phyloP scores from a whole-genome alignment of 1,139 yeast species.

The Yarrowia galli region DNA sequence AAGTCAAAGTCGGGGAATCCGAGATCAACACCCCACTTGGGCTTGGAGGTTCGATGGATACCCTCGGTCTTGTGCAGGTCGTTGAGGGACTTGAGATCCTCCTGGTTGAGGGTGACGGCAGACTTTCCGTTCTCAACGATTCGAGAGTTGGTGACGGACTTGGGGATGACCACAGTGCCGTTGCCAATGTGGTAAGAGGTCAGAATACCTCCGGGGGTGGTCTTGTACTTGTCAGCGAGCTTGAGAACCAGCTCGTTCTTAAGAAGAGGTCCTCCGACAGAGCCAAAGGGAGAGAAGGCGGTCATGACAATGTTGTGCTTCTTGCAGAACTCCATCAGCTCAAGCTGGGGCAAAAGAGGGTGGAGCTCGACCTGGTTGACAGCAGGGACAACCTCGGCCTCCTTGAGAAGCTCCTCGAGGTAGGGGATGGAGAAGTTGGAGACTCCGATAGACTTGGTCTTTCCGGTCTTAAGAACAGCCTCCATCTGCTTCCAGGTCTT shows the following conservation, averaged over 20 bases:
- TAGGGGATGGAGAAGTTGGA: conserved; percentile 71
- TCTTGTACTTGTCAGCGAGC: conserved; percentile 64
- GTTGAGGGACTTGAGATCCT: conserved; percentile 61
- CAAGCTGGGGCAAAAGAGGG: conserved; percentile 75
- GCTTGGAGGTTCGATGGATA: conserved; percentile 58
- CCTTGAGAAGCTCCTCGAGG: conserved; percentile 60
- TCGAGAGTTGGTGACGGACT: conserved; percentile 68
- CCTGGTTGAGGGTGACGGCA: conserved; percentile 59
- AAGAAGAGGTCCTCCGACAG: conserved; percentile 72
- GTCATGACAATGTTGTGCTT: conserved; percentile 65
- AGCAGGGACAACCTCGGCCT: conserved; percentile 68
- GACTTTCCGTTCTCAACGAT: conserved; percentile 62
- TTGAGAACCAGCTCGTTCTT: conserved; percentile 58
- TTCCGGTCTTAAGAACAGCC: conserved; percentile 62
- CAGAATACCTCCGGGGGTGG: conserved; percentile 66
- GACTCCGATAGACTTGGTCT: conserved; percentile 76
- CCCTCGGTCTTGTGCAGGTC: conserved; percentile 58
- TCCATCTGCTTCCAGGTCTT: conserved; percentile 78
- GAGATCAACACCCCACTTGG: conserved; percentile 51
- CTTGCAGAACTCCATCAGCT: conserved; percentile 63
- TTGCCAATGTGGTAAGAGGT: conserved; percentile 77
- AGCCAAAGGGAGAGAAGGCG: conserved; percentile 84
- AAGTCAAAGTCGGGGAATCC: conserved; percentile 48
- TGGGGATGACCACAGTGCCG: conserved; percentile 75
- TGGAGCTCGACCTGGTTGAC: conserved; percentile 79